These are phyloP conservation scores for Pseudophaeomoniella oleicola DNA, from an alignment of 2,329 filamentous ascomycete species.

Conservation along the genomic window DNA sequence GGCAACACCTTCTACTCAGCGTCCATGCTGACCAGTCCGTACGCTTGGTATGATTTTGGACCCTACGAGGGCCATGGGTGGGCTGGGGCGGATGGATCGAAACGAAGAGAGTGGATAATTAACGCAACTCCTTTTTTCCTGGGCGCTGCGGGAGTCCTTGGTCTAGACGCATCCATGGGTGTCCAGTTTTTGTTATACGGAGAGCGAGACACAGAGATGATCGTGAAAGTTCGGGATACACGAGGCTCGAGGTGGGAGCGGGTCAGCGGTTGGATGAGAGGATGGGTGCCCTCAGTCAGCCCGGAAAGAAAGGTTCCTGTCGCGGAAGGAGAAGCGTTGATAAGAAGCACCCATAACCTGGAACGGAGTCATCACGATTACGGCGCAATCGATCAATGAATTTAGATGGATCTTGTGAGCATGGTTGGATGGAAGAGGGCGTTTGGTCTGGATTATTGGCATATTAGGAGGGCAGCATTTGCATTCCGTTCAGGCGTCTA, in stretches of 20 bases:
- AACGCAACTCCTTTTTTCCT: slow-evolving; percentile 50
- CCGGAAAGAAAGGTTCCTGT: slow-evolving; percentile 16
- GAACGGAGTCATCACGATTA: slow-evolving; percentile 8
- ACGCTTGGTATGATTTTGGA: slow-evolving; percentile 43
- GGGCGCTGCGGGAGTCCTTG: slow-evolving; percentile 49
- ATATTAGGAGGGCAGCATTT: no score
- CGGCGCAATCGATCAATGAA: slow-evolving; percentile 5
- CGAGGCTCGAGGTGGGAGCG: slow-evolving; percentile 35
- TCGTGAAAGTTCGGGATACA: slow-evolving; percentile 32
- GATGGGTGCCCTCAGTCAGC: slow-evolving; percentile 43
- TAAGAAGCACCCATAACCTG: slow-evolving; percentile 9
- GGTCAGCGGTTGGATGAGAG: slow-evolving; percentile 51
- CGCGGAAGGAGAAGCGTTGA: slow-evolving; percentile 11
- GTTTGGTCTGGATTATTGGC: no score
- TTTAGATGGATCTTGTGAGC: no score
- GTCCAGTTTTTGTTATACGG: slow-evolving; percentile 49
- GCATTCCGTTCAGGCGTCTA: no score
- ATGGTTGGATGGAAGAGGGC: no score
- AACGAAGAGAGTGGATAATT: slow-evolving; percentile 40
- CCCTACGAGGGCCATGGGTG: slow-evolving; percentile 45
- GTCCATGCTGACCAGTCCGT: slow-evolving; percentile 48
- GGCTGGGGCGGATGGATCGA: slow-evolving; percentile 41
- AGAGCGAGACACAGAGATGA: slow-evolving; percentile 25
- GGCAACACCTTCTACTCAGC: slow-evolving; percentile 54
- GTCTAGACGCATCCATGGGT: slow-evolving; percentile 47